These are phyloP conservation scores for Diospyros lotus DNA, from an alignment of 148 eudicot species.

Conservation along the genomic window DNA sequence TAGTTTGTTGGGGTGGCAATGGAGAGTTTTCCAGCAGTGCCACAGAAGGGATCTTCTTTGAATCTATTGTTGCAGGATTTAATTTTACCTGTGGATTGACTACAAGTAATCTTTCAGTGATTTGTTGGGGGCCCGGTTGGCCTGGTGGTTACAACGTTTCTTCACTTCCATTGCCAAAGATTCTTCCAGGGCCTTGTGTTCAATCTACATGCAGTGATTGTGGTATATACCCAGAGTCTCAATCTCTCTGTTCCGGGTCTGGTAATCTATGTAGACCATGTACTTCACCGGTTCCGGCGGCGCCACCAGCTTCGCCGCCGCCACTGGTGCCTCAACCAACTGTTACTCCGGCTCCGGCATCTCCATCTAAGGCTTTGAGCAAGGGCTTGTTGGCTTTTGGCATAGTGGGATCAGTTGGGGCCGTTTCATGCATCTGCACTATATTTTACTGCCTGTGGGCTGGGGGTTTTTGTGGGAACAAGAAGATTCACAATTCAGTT, in stretches of 20 bases:
- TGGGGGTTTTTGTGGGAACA: constrained; percentile 78
- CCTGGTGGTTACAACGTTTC: not conserved
- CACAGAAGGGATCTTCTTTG: constrained; percentile 32
- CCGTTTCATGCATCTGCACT: constrained; percentile 59
- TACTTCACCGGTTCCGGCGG: not conserved
- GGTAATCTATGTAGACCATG: constrained; percentile 65
- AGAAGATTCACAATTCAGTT: constrained; percentile 85
- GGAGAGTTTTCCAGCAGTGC: constrained; percentile 40
- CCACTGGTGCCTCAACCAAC: constrained; percentile 19
- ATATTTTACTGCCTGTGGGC: constrained; percentile 61
- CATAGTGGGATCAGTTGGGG: constrained; percentile 77
- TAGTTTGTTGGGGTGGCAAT: constrained; percentile 65
- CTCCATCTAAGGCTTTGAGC: constrained; percentile 36
- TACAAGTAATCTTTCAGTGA: constrained; percentile 6
- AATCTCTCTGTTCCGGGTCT: constrained; percentile 52
- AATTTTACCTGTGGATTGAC: constrained; percentile 25
- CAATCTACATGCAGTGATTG: constrained; percentile 29
- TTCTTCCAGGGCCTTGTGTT: constrained; percentile 29
- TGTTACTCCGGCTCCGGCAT: constrained; percentile 19
- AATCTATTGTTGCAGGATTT: constrained; percentile 23
- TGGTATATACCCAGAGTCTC: constrained; percentile 62
- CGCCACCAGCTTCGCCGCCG: constrained; percentile 24
- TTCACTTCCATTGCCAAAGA: constrained; percentile 11
- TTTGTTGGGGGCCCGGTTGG: constrained; percentile 33
- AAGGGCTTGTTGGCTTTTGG: constrained; percentile 70